These are phyloP conservation scores for Priceomyces melissophilus DNA, from an alignment of 805 yeast species.

Conservation along the genomic window DNA sequence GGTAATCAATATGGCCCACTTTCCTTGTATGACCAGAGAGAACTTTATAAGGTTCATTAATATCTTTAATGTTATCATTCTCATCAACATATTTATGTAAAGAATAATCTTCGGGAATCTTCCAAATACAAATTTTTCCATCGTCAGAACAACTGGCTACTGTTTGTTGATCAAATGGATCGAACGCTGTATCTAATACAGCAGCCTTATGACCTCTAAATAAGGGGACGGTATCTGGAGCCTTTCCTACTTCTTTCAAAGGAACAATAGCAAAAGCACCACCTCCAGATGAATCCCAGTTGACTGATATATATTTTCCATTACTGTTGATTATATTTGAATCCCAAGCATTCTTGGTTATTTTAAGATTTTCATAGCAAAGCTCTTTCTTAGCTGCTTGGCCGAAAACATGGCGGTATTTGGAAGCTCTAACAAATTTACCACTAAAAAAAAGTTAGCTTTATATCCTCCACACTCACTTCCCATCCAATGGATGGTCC, in stretches of 20 bases:
- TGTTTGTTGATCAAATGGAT: constrained; percentile 78
- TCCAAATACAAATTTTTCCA: constrained; percentile 81
- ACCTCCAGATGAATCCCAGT: constrained; percentile 95
- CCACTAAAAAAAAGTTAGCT: constrained; percentile 43
- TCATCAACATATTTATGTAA: constrained; percentile 56
- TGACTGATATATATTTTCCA: constrained; percentile 80
- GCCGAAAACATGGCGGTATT: constrained; percentile 94
- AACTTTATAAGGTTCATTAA: constrained; percentile 60
- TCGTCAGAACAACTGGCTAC: constrained; percentile 80
- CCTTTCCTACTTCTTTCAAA: constrained; percentile 77
- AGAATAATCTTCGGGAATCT: constrained; percentile 77
- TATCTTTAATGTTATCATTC: constrained; percentile 59
- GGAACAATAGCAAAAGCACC: constrained; percentile 98
- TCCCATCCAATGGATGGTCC: not conserved
- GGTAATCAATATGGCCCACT: constrained; percentile 88
- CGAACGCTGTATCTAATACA: constrained; percentile 92
- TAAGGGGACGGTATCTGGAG: constrained; percentile 89
- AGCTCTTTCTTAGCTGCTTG: constrained; percentile 71
- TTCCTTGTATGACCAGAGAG: constrained; percentile 87
- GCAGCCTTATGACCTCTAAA: constrained; percentile 96
- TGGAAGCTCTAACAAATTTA: constrained; percentile 92
- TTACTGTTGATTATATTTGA: constrained; percentile 85
- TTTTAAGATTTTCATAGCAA: constrained; percentile 69
- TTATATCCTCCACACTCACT: not conserved
- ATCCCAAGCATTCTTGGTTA: constrained; percentile 94